phyloP scores from a whole-genome alignment of 768 basidiomycete species.

The Tephrocybe sp. region DNA sequence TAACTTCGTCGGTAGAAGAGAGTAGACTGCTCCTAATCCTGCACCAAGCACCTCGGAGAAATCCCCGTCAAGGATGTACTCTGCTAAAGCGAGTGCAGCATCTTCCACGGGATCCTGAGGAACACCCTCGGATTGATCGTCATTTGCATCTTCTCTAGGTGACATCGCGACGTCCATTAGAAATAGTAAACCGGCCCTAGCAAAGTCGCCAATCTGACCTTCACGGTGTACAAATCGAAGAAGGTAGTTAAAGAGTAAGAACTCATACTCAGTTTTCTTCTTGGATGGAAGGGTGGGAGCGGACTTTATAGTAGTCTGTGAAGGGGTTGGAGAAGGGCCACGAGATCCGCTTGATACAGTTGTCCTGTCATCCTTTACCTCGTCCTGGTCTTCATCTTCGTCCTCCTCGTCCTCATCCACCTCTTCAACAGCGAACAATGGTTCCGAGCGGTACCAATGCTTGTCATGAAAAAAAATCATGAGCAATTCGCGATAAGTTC shows the following conservation, averaged over 20 bases:
- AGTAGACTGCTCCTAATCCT: conserved; percentile 90
- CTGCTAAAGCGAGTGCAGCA: conserved; percentile 83
- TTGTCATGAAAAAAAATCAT: conserved; percentile 98
- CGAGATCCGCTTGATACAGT: conserved; percentile 19
- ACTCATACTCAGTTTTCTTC: conserved; percentile 89
- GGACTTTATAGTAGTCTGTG: conserved; percentile 55
- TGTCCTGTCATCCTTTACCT: conserved; percentile 24
- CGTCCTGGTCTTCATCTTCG: conserved; percentile 44
- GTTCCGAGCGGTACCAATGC: conserved; percentile 78
- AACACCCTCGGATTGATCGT: conserved; percentile 29
- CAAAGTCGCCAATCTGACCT: conserved; percentile 90
- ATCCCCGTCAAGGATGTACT: conserved; percentile 95
- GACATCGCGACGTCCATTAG: conserved; percentile 96
- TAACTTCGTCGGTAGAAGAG: conserved; percentile 84
- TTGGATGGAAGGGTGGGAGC: conserved; percentile 36
- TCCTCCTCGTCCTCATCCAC: conserved; percentile 68
- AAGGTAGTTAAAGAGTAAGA: conserved; percentile 92
- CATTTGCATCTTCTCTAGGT: conserved; percentile 48
- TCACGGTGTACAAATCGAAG: conserved; percentile 94
- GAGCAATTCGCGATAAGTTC: conserved; percentile 83
- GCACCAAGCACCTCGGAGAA: conserved; percentile 97
- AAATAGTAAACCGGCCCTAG: conserved; percentile 88
- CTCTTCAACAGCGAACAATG: conserved; percentile 73
- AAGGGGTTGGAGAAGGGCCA: conserved; percentile 57
- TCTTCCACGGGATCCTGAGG: conserved; percentile 72